Evolutionary conservation across 495 filamentous ascomycete species (phyloP).

Genomic region (Neurospora tetrasperma): DNA sequence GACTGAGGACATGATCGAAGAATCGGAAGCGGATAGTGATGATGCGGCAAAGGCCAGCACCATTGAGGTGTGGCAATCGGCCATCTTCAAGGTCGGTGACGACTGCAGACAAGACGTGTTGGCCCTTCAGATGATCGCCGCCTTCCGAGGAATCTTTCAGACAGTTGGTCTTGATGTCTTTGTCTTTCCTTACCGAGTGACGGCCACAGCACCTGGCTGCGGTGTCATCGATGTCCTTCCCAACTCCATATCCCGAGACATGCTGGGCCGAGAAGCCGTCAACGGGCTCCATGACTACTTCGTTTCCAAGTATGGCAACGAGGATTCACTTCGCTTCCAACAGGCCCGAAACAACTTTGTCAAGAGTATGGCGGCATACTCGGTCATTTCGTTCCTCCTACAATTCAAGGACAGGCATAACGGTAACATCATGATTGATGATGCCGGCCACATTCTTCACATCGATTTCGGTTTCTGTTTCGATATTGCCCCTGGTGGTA

Average conservation of each 20-base stretch:
- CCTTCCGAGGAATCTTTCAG: conserved; percentile 93
- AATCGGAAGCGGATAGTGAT: conserved; percentile 25
- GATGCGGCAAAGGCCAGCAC: conserved; percentile 36
- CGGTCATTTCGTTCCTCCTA: conserved; percentile 90
- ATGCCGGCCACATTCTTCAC: conserved; percentile 93
- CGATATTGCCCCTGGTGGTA: conserved; percentile 93
- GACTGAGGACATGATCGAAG: conserved; percentile 34
- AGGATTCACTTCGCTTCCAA: conserved; percentile 89
- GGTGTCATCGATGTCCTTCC: conserved; percentile 97
- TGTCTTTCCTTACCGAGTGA: conserved; percentile 95
- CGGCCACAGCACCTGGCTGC: conserved; percentile 95
- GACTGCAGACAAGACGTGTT: conserved; percentile 97
- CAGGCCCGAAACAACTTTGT: conserved; percentile 95
- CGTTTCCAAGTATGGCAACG: conserved; percentile 89
- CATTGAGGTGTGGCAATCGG: conserved; percentile 93
- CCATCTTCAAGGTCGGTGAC: conserved; percentile 99
- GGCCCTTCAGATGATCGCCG: conserved; percentile 93
- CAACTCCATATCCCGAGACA: conserved; percentile 95
- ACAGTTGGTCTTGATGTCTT: conserved; percentile 89
- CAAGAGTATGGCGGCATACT: conserved; percentile 99
- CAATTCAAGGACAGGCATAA: conserved; percentile 99
- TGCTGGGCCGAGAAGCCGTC: conserved; percentile 94
- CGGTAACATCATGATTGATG: conserved; percentile 98
- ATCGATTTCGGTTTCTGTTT: conserved; percentile 99
- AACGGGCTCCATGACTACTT: conserved; percentile 99